Evolutionary conservation across 179 eudicot genomes (phyloP).

Genomic region (Patellifolia procumbens): DNA sequence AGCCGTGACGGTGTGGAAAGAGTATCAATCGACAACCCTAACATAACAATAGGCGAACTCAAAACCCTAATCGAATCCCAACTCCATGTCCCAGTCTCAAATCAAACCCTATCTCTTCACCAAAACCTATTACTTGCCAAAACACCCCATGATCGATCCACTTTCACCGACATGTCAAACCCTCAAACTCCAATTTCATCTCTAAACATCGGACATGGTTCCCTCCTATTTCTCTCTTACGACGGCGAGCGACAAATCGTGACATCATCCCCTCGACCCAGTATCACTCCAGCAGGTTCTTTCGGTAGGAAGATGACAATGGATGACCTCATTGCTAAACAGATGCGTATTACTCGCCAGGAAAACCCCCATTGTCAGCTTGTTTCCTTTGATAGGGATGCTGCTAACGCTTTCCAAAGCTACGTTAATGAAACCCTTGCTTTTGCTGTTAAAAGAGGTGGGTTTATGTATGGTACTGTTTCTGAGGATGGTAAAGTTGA

Average conservation of each 20-base stretch:
- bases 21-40: constrained; percentile 51
- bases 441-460: constrained; percentile 79
- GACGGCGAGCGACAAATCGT: constrained; percentile 66
- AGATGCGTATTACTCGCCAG: constrained; percentile 78
- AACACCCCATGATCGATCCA: constrained; percentile 46
- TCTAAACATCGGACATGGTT: constrained; percentile 57
- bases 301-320: constrained; percentile 89
- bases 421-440: constrained; percentile 75
- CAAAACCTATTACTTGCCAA: constrained; percentile 68
- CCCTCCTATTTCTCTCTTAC: constrained; percentile 58
- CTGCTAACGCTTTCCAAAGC: constrained; percentile 79
- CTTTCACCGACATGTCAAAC: constrained; percentile 55
- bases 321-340: constrained; percentile 87
- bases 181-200: constrained; percentile 49
- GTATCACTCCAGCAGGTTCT: constrained; percentile 60
- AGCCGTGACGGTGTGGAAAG: constrained; percentile 89
- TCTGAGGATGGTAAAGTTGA: constrained; percentile 69
- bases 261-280: constrained; percentile 31
- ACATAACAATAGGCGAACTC: constrained; percentile 54
- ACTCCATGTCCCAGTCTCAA: constrained; percentile 54
- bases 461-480: constrained; percentile 90
- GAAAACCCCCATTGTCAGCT: constrained; percentile 74
- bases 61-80: constrained; percentile 75
- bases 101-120: constrained; percentile 62
- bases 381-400: constrained; percentile 79